phyloP scores from a whole-genome alignment of 306 rosid genomes.

The Abrus pulchellus region DNA sequence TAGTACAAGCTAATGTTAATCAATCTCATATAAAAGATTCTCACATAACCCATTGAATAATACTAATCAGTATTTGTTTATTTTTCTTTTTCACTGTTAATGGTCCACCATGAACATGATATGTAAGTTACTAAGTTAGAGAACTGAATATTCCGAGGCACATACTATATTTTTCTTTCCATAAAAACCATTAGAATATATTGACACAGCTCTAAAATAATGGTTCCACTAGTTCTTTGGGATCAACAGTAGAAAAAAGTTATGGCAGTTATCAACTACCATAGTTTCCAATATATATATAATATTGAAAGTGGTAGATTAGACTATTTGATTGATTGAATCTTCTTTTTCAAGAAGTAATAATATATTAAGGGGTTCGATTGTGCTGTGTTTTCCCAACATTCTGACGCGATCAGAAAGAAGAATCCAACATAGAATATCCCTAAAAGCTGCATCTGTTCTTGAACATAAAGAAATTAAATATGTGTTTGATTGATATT shows the following conservation, averaged over 20 bases:
- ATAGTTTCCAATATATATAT: constrained; percentile 21
- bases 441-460: neutral
- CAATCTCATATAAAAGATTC: neutral
- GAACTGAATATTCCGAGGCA: neutral
- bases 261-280: constrained; percentile 4
- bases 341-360: neutral
- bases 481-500: too few relatives aligned
- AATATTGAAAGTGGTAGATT: constrained; percentile 24
- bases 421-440: constrained; percentile 24
- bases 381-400: neutral
- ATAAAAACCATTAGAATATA: neutral
- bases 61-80: neutral
- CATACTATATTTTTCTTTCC: neutral
- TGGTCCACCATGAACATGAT: constrained; percentile 14
- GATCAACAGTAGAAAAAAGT: constrained; percentile 3
- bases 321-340: neutral
- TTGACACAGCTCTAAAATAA: neutral
- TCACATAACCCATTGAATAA: neutral
- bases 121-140: neutral
- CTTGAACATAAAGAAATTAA: neutral
- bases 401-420: neutral
- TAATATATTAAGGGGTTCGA: neutral
- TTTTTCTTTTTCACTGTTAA: neutral
- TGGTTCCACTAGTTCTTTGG: constrained; percentile 35
- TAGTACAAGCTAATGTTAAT: neutral